Conservation (phyloP, 2,329 filamentous ascomycete species). For the Cordyceps fumosorosea region DNA sequence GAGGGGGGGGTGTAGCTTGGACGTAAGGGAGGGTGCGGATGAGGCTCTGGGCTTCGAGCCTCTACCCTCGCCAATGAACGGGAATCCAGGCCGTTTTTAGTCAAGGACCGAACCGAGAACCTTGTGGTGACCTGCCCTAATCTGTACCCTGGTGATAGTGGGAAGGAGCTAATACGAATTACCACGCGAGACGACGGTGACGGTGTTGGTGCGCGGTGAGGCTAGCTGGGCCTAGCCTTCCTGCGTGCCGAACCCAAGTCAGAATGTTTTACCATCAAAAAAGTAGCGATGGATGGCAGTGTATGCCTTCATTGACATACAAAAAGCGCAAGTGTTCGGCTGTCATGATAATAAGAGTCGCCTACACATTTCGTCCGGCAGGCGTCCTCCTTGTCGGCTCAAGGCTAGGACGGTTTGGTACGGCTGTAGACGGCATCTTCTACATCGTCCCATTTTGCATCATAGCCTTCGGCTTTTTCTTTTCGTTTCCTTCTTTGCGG, state of each 20-base stretch:
- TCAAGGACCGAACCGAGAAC: slow-evolving; percentile 8
- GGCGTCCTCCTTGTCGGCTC: background rate
- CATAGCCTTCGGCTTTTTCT: background rate
- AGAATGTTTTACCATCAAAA: background rate
- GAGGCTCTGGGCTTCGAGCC: slow-evolving; percentile 8
- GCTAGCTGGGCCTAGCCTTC: slow-evolving; percentile 1
- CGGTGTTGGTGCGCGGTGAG: background rate
- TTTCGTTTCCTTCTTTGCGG: background rate
- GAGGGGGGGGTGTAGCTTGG: background rate
- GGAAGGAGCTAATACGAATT: background rate
- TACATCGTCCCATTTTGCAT: background rate
- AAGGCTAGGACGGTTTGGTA: background rate
- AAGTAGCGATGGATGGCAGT: no score
- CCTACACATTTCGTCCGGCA: no score
- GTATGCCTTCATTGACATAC: no score
- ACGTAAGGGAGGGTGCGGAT: background rate
- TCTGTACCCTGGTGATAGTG: background rate
- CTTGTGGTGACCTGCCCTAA: background rate
- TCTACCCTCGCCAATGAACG: slow-evolving; percentile 1
- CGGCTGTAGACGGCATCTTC: background rate
- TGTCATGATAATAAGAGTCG: background rate
- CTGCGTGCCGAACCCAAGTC: background rate
- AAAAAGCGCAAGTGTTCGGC: no score
- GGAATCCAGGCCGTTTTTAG: slow-evolving; percentile 6
- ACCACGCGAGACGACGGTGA: slow-evolving; percentile 5